phyloP scores from a whole-genome alignment of 108 stramenopile species.

The Chaetoceros muelleri region DNA sequence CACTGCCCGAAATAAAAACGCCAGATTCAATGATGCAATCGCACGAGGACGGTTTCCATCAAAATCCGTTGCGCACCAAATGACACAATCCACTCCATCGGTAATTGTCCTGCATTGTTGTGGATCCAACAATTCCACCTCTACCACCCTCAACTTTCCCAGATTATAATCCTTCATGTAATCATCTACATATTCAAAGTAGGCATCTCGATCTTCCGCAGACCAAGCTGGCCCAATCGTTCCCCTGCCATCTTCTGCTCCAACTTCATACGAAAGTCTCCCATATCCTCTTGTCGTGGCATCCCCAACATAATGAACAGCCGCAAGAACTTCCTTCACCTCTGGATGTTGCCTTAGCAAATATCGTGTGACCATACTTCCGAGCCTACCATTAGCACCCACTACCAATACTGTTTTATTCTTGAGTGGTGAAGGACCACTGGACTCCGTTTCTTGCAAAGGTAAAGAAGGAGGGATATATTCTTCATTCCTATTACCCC shows the following conservation, averaged over 20 bases:
- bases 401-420: conserved; percentile 55
- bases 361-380: conserved; percentile 66
- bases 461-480: not conserved
- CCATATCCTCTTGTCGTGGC: conserved; percentile 67
- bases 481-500: conserved; percentile 5
- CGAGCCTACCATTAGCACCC: conserved; percentile 75
- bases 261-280: conserved; percentile 73
- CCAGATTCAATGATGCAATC: conserved; percentile 50
- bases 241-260: conserved; percentile 69
- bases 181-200: conserved; percentile 43
- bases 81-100: conserved; percentile 57
- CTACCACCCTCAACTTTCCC: conserved; percentile 62
- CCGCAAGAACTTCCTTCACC: conserved; percentile 57
- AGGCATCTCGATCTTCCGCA: conserved; percentile 47
- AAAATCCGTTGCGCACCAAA: conserved; percentile 80
- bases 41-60: conserved; percentile 69
- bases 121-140: conserved; percentile 73
- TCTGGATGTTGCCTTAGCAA: conserved; percentile 55
- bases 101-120: conserved; percentile 55
- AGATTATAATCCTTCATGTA: conserved; percentile 70
- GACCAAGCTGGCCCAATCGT: conserved; percentile 60
- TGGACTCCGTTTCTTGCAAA: conserved; percentile 5
- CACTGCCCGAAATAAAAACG: conserved; percentile 74
- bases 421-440: conserved; percentile 21
- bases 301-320: conserved; percentile 63